Base-by-base conservation (phyloP, 2,329 filamentous ascomycete genomes). In the Teratosphaeria viscida region DNA sequence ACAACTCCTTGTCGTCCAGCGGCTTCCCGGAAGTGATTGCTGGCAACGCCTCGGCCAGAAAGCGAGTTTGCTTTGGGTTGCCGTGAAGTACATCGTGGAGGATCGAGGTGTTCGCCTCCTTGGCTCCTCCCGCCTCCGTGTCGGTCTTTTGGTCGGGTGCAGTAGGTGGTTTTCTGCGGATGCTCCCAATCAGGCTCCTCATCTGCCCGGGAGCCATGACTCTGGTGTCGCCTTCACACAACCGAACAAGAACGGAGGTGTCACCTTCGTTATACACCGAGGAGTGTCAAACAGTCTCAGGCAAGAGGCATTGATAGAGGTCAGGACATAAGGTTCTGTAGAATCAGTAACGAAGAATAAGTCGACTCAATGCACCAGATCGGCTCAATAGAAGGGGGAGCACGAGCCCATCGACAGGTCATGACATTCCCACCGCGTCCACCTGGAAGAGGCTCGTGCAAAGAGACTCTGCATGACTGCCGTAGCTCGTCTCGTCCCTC, bases 101-200 rank as follows among this genome's bases (percentile, higher is more conserved):
- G 8, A 78, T 55, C 3, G 71, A 72, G 16, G 77, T 77, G 67
- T 78, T 75, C 63, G 74, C 70, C 52, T 65, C 64, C 4, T 64
- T 64, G 4, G 67, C 65, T 53, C 68, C 63, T 39, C 63, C 67
- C 43, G 74, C 74, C 57, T 77, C 68, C 8, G 67, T 66, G 60
- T 75, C 75, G 3, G 74, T 73, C 63, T 75, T 73, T 47, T 78
- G 77, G 72, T 81, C 79, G 54, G 78, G 77, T 47, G 78, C 76
- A 58, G 69, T 71, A 1, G 75, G 70, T 29, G 79, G 78, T 68
- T 78, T 79, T 60, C 73, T 73, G 62, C 73, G 75, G 62, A 81
- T 78, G 27, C 72, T 73, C 32, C 75, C 75, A 52, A 81, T 65
- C 23, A 80, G 65, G 8, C 72, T 71, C 60, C 74, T 76, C 43